Evolutionary conservation across 768 basidiomycete genomes (phyloP).

Genomic region (Paxillus involutus): DNA sequence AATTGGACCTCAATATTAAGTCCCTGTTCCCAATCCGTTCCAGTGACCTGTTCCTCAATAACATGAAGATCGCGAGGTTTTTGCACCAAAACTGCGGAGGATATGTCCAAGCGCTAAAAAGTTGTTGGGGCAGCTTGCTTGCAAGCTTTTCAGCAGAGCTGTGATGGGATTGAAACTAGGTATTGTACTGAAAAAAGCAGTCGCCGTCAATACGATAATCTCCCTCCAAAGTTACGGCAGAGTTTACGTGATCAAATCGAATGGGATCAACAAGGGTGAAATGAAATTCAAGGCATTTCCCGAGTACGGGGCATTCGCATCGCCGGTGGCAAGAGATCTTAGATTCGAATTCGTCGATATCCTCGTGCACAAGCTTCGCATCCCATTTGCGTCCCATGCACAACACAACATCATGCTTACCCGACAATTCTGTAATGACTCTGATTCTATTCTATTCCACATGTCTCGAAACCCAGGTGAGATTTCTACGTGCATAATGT

Average conservation of each 20-base stretch:
- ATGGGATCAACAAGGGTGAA: background rate
- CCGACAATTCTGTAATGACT: background rate
- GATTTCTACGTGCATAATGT: background rate
- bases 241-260: background rate
- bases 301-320: slow-evolving; percentile 32
- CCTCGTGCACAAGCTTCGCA: background rate
- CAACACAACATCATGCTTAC: background rate
- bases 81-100: too few relatives aligned
- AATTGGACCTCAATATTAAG: background rate
- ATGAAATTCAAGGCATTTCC: slow-evolving; percentile 22
- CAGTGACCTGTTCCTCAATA: background rate
- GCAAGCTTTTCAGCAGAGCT: too few relatives aligned
- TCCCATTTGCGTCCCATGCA: background rate
- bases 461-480: background rate
- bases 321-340: slow-evolving; percentile 34
- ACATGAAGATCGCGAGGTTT: too few relatives aligned
- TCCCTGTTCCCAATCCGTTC: background rate
- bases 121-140: too few relatives aligned
- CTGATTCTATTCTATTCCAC: background rate
- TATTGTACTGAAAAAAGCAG: background rate
- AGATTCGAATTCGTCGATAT: slow-evolving; percentile 15
- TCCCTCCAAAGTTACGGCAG: background rate
- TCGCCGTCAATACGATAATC: background rate
- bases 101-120: too few relatives aligned
- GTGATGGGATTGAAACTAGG: too few relatives aligned